A percentile compares a stretch with the other conserved stretches of the same genome.
Evolutionary conservation across 371 early-diverging fungal genomes (phyloP).

Genomic region (Apophysomyces sp.): DNA sequence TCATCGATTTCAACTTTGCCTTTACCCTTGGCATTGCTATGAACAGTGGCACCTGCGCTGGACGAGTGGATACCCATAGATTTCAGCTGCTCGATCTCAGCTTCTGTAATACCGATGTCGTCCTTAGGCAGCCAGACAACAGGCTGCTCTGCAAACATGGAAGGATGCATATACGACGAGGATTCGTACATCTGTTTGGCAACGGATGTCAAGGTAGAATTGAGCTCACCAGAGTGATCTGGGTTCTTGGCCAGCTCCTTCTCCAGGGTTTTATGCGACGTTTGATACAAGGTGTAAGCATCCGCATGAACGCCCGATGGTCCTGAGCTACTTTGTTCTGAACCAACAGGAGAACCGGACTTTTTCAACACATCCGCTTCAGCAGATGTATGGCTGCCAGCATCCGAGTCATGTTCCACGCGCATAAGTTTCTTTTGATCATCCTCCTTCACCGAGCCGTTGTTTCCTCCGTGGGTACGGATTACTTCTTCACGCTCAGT

Average conservation of each 20-base stretch:
- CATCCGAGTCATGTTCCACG: background rate
- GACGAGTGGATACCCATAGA: slow-evolving; percentile 10
- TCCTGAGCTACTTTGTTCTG: background rate
- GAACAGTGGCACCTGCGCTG: slow-evolving; percentile 4
- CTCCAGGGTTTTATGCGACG: background rate
- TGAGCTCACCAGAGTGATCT: background rate
- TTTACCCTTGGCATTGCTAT: slow-evolving; percentile 11
- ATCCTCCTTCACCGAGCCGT: background rate
- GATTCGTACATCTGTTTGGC: slow-evolving; percentile 10
- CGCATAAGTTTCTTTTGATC: background rate
- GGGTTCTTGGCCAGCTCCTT: background rate
- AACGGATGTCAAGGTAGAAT: background rate
- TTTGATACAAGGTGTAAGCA: background rate
- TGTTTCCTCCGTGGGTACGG: background rate
- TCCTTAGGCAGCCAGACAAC: slow-evolving; percentile 27
- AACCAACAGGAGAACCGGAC: background rate
- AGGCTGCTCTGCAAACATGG: slow-evolving; percentile 13
- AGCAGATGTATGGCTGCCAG: background rate
- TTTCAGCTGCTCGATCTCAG: slow-evolving; percentile 11
- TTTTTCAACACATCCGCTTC: background rate
- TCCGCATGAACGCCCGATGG: background rate
- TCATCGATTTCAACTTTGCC: slow-evolving; percentile 17
- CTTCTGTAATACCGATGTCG: slow-evolving; percentile 20
- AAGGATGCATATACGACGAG: slow-evolving; percentile 22
- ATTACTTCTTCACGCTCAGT: background rate